Base-by-base conservation (phyloP, 2,329 filamentous ascomycete genomes). In the Huntiella abstrusa region DNA sequence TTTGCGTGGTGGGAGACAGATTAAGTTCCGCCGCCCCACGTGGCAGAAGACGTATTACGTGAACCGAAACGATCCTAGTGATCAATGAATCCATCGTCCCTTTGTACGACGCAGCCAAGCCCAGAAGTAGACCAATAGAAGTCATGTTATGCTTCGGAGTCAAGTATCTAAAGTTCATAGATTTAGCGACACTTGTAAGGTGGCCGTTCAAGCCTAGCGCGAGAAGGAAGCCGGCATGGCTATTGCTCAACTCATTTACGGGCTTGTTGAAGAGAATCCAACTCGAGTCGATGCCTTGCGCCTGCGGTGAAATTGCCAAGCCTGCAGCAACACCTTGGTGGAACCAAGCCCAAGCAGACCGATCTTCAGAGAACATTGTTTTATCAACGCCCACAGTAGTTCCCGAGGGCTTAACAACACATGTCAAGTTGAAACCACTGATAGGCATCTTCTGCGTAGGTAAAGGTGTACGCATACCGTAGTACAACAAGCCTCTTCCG, bases 201-300 rank as follows among this genome's bases (percentile, higher is more conserved):
- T 98, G 92, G 0, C 91, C 92, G 55, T 95, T 95, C 17, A 98
- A 67, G 3, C 91, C 91, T 4, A 98, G 69, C 4, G 86, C 91
- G 0, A 98, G 69, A 38, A 98, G 64, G 52, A 98, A 91, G 0
- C 91, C 91, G 28, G 91, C 92, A 59, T 98, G 91, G n/a, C 91
- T 75, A 57, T 96, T 95, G 52, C 82, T 95, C 11, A 95, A 70
- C 45, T 98, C 91, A 34, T 77, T 73, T 0, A 66, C 65, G 0
- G 91, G 88, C 58, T 94, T 95, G 65, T 98, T 98, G 69, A 92
- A 98, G 33, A 95, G 71, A 53, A 98, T 95, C 92, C 92, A 98
- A 0, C 88, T 96, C 0, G 87, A 95, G 57, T 98, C 91, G 52
- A 98, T 96, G 3, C 88, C 88, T 56, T 85, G 85, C 3, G 87